Conservation (phyloP, 2,329 filamentous ascomycete genomes). For the Calonectria hongkongensis region DNA sequence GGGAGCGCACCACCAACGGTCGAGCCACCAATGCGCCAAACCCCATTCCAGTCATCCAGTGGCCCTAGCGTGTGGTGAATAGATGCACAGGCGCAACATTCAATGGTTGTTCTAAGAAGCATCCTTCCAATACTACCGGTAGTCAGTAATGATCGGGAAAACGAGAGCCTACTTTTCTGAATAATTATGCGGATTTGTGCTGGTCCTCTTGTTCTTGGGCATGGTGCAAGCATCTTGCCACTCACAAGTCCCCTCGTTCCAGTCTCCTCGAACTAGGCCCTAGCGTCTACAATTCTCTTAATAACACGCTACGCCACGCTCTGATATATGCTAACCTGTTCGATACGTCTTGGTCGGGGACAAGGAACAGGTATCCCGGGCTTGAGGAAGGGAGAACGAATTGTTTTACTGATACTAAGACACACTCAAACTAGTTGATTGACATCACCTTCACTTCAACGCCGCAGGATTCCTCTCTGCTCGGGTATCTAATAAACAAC, state of each 20-base stretch:
- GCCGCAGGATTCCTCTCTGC: neutral
- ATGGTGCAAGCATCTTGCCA: too few relatives aligned
- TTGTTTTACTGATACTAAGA: neutral
- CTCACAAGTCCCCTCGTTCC: neutral
- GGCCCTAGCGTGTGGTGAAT: neutral
- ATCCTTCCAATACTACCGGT: too few relatives aligned
- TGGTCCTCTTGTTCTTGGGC: neutral
- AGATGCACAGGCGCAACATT: neutral
- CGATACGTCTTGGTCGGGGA: constrained; percentile 4
- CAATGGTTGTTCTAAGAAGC: too few relatives aligned
- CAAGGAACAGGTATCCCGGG: constrained; percentile 26
- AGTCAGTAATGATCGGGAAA: neutral
- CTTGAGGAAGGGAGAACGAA: constrained; percentile 2
- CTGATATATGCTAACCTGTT: constrained; percentile 6
- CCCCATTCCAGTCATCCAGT: neutral
- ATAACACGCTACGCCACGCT: constrained; percentile 11
- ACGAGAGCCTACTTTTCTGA: neutral
- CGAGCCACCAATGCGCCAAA: constrained; percentile 3
- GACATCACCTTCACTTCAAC: neutral
- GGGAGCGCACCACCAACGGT: neutral
- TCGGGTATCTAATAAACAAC: too few relatives aligned
- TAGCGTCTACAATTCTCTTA: constrained; percentile 1
- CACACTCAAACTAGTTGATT: too few relatives aligned
- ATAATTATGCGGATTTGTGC: neutral
- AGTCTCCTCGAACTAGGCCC: neutral